Evolutionary conservation across 768 basidiomycete genomes (phyloP).

Genomic region (Leccinum barrowsii): DNA sequence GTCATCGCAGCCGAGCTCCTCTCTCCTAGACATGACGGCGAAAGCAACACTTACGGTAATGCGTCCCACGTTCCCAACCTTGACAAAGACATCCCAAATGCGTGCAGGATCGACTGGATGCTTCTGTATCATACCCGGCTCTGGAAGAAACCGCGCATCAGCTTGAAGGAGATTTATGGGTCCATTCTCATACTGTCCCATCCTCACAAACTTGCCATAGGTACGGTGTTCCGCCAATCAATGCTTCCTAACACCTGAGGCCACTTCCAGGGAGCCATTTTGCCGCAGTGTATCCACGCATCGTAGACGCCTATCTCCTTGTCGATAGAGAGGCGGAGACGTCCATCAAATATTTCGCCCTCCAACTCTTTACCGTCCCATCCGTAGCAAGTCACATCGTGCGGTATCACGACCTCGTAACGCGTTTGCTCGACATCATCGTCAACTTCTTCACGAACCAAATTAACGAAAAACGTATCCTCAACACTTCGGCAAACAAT

Average conservation of each 20-base stretch:
- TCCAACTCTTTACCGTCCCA: conserved; percentile 91
- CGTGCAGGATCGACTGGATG: conserved; percentile 68
- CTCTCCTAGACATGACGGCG: conserved; percentile 49
- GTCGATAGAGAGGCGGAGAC: conserved; percentile 94
- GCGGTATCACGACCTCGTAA: conserved; percentile 65
- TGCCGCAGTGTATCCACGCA: conserved; percentile 76
- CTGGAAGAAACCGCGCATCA: conserved; percentile 81
- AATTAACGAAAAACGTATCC: conserved; percentile 67
- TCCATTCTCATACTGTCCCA: conserved; percentile 68
- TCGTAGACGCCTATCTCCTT: conserved; percentile 89
- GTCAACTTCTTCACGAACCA: conserved; percentile 92
- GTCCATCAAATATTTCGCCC: conserved; percentile 88
- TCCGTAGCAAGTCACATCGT: conserved; percentile 80
- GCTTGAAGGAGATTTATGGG: conserved; percentile 80
- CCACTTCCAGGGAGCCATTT: conserved; percentile 67
- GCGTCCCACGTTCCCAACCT: conserved; percentile 37
- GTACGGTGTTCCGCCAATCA: conserved; percentile 37
- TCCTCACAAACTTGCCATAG: conserved; percentile 72
- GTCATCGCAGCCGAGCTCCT: conserved; percentile 69
- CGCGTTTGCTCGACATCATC: conserved; percentile 78
- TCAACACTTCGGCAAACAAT: conserved; percentile 24
- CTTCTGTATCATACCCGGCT: conserved; percentile 79
- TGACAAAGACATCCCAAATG: conserved; percentile 40
- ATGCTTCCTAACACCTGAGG: conserved; percentile 4
- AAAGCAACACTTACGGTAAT: conserved; percentile 43